phyloP scores from a whole-genome alignment of 495 filamentous ascomycete genomes.

The Xylaria telfairii region DNA sequence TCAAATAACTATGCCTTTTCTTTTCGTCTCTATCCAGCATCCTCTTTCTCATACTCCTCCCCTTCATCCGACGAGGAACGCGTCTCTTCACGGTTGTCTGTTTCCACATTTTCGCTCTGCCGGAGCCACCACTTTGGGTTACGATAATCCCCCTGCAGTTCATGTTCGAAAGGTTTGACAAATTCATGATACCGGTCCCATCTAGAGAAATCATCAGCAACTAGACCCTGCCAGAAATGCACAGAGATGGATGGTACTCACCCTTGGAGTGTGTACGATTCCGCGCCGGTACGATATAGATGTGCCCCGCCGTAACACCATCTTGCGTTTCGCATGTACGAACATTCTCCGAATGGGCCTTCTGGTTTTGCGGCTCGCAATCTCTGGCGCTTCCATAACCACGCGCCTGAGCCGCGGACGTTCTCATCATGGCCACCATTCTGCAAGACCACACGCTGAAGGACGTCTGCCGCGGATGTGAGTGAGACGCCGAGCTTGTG shows the following conservation, averaged over 20 bases:
- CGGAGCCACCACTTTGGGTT: too few relatives aligned
- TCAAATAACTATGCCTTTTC: too few relatives aligned
- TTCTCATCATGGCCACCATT: too few relatives aligned
- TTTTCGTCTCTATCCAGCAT: too few relatives aligned
- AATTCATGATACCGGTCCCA: background rate
- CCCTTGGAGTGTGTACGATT: background rate
- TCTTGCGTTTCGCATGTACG: background rate
- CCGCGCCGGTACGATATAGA: background rate
- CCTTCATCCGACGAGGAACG: too few relatives aligned
- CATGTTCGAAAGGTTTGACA: too few relatives aligned
- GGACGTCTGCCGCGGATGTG: background rate
- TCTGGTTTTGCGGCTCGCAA: background rate
- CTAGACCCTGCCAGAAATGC: background rate
- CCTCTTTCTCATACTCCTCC: too few relatives aligned
- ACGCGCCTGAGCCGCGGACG: background rate
- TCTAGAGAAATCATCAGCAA: background rate
- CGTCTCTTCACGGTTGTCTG: background rate
- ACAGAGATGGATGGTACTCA: background rate
- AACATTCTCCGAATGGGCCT: background rate
- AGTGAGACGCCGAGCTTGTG: background rate
- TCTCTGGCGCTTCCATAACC: background rate
- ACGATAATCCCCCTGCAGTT: too few relatives aligned
- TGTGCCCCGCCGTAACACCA: background rate
- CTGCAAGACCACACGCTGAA: background rate
- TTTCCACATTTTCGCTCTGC: background rate